Evolutionary conservation across 495 filamentous ascomycete genomes (phyloP).

Genomic region (Talaromyces ruber): DNA sequence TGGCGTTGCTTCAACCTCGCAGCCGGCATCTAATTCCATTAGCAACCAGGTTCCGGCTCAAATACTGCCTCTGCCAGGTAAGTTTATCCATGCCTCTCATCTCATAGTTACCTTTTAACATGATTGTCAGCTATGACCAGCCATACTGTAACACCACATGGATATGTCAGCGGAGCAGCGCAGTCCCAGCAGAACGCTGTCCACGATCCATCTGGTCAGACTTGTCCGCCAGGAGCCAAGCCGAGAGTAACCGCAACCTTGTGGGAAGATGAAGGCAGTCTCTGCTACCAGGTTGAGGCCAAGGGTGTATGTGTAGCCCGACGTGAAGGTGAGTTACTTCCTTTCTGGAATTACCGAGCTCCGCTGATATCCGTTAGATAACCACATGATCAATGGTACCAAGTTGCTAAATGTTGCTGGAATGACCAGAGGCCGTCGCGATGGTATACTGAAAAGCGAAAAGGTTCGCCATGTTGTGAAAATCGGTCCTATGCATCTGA

Average conservation of each 20-base stretch:
- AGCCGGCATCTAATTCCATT: slow-evolving; percentile 64
- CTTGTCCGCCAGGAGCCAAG: slow-evolving; percentile 93
- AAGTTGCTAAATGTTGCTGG: slow-evolving; percentile 95
- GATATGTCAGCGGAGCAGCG: slow-evolving; percentile 41
- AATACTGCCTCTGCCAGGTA: slow-evolving; percentile 63
- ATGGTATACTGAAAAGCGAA: slow-evolving; percentile 97
- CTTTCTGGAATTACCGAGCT: slow-evolving; percentile 2
- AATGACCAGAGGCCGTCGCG: slow-evolving; percentile 92
- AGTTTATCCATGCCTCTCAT: slow-evolving; percentile 14
- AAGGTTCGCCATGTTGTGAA: slow-evolving; percentile 96
- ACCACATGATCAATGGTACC: slow-evolving; percentile 98
- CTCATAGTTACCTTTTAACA: not conserved
- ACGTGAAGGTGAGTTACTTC: slow-evolving; percentile 64
- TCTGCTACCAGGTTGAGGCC: slow-evolving; percentile 97
- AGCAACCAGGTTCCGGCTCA: slow-evolving; percentile 41
- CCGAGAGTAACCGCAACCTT: slow-evolving; percentile 94
- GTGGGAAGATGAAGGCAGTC: slow-evolving; percentile 96
- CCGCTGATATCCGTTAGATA: slow-evolving; percentile 50
- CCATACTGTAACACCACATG: slow-evolving; percentile 34
- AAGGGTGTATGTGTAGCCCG: slow-evolving; percentile 93
- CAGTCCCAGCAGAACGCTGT: slow-evolving; percentile 42
- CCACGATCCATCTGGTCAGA: slow-evolving; percentile 85
- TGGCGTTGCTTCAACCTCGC: slow-evolving; percentile 59
- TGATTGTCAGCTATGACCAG: slow-evolving; percentile 27
- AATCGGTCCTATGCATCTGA: slow-evolving; percentile 97